phyloP scores from a whole-genome alignment of 192 early-diverging fungal genomes.

The Backusella tarrabulga region DNA sequence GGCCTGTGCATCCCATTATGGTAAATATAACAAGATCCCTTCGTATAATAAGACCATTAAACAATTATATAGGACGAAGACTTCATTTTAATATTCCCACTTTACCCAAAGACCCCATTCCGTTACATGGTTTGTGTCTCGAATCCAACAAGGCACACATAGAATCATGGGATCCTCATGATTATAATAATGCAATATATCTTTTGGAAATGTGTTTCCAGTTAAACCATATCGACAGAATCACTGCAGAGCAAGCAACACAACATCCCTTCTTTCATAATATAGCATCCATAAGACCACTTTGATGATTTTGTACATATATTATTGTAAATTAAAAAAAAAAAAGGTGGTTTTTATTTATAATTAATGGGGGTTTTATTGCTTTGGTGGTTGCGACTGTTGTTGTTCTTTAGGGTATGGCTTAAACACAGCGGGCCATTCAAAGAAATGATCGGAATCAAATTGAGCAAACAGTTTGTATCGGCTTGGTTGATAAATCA shows the following conservation, averaged over 20 bases:
- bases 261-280: constrained; percentile 67
- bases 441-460: neutral
- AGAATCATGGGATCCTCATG: constrained; percentile 33
- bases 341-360: neutral
- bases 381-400: neutral
- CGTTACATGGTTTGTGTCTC: constrained; percentile 41
- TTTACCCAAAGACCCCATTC: constrained; percentile 24
- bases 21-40: constrained; percentile 41
- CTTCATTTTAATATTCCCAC: constrained; percentile 54
- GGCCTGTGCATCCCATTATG: constrained; percentile 56
- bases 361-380: neutral
- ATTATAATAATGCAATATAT: constrained; percentile 52
- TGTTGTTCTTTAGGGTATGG: neutral
- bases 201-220: constrained; percentile 59
- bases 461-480: neutral
- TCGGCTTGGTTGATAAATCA: neutral
- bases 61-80: constrained; percentile 42
- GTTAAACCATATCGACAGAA: constrained; percentile 59
- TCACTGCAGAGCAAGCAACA: constrained; percentile 76
- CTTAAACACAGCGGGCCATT: neutral
- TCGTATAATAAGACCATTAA: too few relatives aligned
- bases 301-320: neutral
- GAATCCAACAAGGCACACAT: constrained; percentile 40
- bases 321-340: neutral
- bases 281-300: neutral